Base-by-base conservation (phyloP, 106 monocot species). In the Ottelia alismoides region DNA sequence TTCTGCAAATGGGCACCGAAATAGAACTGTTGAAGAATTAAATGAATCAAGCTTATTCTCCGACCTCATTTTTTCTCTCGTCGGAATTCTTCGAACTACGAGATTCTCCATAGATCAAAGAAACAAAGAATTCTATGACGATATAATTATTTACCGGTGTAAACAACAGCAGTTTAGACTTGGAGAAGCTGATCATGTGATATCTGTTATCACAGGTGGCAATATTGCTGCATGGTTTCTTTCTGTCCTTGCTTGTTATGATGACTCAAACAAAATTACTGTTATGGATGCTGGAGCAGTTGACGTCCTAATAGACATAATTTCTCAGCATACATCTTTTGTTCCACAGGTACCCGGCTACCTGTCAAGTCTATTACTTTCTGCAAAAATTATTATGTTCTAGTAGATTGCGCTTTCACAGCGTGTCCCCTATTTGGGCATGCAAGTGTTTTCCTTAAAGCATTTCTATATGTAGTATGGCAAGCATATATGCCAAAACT, bases 151-250 rank as follows among this genome's bases (percentile, higher is more conserved):
- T 56, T 65, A 19, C 45, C 65, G 79, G 64, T 52, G 65, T 53
- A 51, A 59, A 20, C 63, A 55, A 47, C 70, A 67, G 47, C 50
- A 78, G 25, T 12, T 32, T 30, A 56, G 50, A 69, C 61, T 32
- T 57, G 69, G 72, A 40, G 72, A 83, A 40, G 51, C 17, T 61
- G 78, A 71, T 20, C 40, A 52, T 31, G 62, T 53, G 67, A 79
- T 76, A 21, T 67, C 72, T 58, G 68, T 78, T 28, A 83, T 98
- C 49, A 69, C 63, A 24, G 82, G 86, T 24, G 62, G 72, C 70
- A 72, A 70, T 53, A 47, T 99, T 69, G 49, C 83, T 28, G 43
- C 64, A 24, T 99, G 98, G 98, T 61, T 99, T 31, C 98, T 99
- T 55, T 73, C 77, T 44, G 31, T 86, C 28, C 72, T 99, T 50